Conservation (phyloP, 148 eudicot species). For the Persicaria tinctoria region DNA sequence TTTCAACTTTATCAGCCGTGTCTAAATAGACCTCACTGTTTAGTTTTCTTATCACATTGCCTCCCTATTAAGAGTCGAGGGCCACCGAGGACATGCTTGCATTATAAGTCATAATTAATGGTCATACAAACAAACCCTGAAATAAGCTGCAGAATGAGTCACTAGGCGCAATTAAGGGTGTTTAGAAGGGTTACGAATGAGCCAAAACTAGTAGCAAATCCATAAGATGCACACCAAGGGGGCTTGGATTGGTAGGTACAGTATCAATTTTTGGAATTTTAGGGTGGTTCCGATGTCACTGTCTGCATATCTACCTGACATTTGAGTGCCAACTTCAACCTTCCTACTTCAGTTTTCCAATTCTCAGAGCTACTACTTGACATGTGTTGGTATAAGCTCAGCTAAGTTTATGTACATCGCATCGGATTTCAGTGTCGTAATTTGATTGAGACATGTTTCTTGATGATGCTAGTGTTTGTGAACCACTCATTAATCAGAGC, state of each 20-base stretch:
- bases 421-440: too few relatives aligned
- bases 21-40: too few relatives aligned
- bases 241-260: not conserved
- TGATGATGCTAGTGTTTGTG: too few relatives aligned
- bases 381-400: not conserved
- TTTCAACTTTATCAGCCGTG: too few relatives aligned
- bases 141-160: not conserved
- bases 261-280: not conserved
- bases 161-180: not conserved
- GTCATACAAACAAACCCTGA: too few relatives aligned
- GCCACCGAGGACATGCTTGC: not conserved
- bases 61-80: not conserved
- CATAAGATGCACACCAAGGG: not conserved
- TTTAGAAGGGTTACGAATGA: not conserved
- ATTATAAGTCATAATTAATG: too few relatives aligned
- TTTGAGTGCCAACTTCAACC: slow-evolving; percentile 6
- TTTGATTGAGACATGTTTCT: too few relatives aligned
- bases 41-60: too few relatives aligned
- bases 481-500: too few relatives aligned
- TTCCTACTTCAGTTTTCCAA: not conserved
- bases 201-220: not conserved
- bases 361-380: not conserved
- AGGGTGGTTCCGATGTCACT: not conserved
- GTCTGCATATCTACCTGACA: not conserved
- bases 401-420: not conserved